Conservation (phyloP, 2,329 filamentous ascomycete species). For the Exophiala bonariae region DNA sequence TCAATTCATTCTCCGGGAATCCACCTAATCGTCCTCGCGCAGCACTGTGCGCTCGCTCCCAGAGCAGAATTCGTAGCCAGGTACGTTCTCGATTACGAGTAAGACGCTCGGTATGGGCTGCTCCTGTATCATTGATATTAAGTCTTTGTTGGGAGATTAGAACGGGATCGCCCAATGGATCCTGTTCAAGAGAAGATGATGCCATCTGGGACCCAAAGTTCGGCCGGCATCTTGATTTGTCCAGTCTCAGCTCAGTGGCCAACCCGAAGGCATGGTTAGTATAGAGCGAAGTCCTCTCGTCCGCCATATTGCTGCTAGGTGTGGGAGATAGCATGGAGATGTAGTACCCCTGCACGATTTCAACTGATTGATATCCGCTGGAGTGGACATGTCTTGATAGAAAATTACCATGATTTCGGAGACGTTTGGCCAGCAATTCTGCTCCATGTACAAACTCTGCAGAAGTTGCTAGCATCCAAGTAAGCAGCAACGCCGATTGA, state of each 20-base stretch:
- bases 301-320: slow-evolving; percentile 28
- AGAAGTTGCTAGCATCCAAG: slow-evolving; percentile 34
- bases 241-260: slow-evolving; percentile 31
- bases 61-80: slow-evolving; percentile 33
- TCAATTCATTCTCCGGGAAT: slow-evolving; percentile 34
- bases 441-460: slow-evolving; percentile 31
- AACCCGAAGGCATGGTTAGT: slow-evolving; percentile 33
- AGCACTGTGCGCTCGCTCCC: slow-evolving; percentile 35
- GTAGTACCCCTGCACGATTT: slow-evolving; percentile 35
- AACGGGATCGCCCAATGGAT: background rate
- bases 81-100: slow-evolving; percentile 33
- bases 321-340: slow-evolving; percentile 32
- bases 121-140: slow-evolving; percentile 2
- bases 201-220: background rate
- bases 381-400: slow-evolving; percentile 32
- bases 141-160: no score
- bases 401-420: slow-evolving; percentile 32
- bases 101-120: slow-evolving; percentile 11
- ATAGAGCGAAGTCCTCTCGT: slow-evolving; percentile 34
- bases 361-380: slow-evolving; percentile 32
- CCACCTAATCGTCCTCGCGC: slow-evolving; percentile 28
- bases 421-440: slow-evolving; percentile 26
- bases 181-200: background rate
- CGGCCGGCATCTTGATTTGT: slow-evolving; percentile 19
- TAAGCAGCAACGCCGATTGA: slow-evolving; percentile 32